Evolutionary conservation across 169 alveolate genomes (phyloP).

Genomic region (Eimeria zaria): DNA sequence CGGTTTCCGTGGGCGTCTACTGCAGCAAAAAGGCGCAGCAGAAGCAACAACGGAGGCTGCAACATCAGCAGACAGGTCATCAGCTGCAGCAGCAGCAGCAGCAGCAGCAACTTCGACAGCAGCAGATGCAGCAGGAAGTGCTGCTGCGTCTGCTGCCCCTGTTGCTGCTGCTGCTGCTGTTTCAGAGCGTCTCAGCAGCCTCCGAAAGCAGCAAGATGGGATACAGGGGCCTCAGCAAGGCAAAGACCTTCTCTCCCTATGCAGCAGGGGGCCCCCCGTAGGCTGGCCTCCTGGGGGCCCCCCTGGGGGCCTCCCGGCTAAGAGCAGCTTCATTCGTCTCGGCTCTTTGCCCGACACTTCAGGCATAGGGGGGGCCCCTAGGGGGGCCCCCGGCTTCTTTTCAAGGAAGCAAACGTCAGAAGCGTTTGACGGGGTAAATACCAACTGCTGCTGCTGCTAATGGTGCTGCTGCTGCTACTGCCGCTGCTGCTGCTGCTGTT

Average conservation of each 20-base stretch:
- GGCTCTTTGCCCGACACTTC: slow-evolving; percentile 88
- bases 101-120: neutral
- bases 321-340: slow-evolving; percentile 92
- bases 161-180: neutral
- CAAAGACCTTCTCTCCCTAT: neutral
- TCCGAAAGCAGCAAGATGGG: neutral
- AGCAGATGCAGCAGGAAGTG: slow-evolving; percentile 12
- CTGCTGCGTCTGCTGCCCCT: neutral
- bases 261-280: neutral
- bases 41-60: neutral
- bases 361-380: slow-evolving; percentile 74
- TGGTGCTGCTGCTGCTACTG: neutral
- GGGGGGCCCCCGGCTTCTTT: slow-evolving; percentile 89
- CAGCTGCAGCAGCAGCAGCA: neutral
- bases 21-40: neutral
- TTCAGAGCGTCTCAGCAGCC: neutral
- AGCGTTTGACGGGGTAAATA: slow-evolving; percentile 92
- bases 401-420: slow-evolving; percentile 93
- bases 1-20: neutral
- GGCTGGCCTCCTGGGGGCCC: slow-evolving; percentile 38
- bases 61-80: slow-evolving; percentile 4
- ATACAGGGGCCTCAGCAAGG: neutral
- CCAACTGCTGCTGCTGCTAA: slow-evolving; percentile 59
- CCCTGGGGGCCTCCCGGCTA: slow-evolving; percentile 93
- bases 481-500: too few species aligned